Base-by-base conservation (phyloP, 257 asterid genomes). In the Hygrophila difformis region DNA sequence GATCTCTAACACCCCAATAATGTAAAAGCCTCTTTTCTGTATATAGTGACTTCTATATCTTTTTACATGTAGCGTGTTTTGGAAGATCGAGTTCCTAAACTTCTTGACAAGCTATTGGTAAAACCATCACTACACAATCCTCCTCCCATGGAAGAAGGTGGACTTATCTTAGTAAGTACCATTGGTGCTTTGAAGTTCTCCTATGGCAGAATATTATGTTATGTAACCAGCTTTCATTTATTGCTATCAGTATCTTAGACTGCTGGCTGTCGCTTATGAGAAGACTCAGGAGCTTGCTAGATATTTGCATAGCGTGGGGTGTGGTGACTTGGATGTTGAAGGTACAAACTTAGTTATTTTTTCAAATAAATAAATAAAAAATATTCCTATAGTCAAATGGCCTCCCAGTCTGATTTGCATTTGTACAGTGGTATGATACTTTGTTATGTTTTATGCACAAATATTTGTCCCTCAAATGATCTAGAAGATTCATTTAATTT, bases 251-350 rank as follows among this genome's bases (percentile, higher is more conserved):
- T 86, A 82, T 68, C 93, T 91, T 33, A 86, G 96, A 72, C 54
- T 91, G 75, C 76, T 91, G 20, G 96, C 96, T 13, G 96, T 91
- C 65, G 82, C 95, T 44, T 86, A 91, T 74, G 96, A 82, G 65
- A 91, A 82, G 79, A 91, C 96, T 28, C 88, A 60, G 64, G 95
- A 82, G 56, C 95, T 91, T 65, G 83, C 99, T 47, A 70, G 65
- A 70, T 93, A 86, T 66, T 73, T 91, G 61, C 82, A 62, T 47
- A 76, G 82, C 17, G 93, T 91, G 47, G 98, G 98, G 36, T 91
- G 98, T 45, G 93, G 96, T 42, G 98, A 91, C 74, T 74, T 91
- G 78, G 98, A 91, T 76, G 65, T 80, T 50, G 98, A 91, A 91
- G 96, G 96, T 91, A 71, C 49, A 39, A 24, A n/a, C 49, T 4